Conservation (phyloP, 371 early-diverging fungal genomes). For the Caulochytrium protostelioides region DNA sequence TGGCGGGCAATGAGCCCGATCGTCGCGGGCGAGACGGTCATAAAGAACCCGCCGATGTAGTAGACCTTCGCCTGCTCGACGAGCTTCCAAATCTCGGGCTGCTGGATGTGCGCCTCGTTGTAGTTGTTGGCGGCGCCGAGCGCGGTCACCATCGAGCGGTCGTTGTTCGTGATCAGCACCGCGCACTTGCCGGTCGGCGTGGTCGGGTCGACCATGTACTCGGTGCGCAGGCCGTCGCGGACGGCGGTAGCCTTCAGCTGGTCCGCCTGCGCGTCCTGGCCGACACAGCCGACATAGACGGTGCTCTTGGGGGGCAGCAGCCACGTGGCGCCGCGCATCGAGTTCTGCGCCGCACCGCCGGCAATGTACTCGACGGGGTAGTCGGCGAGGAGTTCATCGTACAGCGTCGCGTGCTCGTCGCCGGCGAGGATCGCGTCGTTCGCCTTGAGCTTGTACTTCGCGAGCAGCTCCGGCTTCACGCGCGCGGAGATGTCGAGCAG, state of each 20-base stretch:
- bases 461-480: slow-evolving; percentile 44
- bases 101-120: slow-evolving; percentile 43
- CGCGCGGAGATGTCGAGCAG: slow-evolving; percentile 82
- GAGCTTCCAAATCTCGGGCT: slow-evolving; percentile 58
- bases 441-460: slow-evolving; percentile 65
- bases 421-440: slow-evolving; percentile 88
- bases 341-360: slow-evolving; percentile 91
- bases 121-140: slow-evolving; percentile 80
- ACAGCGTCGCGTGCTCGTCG: slow-evolving; percentile 56
- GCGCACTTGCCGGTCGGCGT: slow-evolving; percentile 84
- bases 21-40: slow-evolving; percentile 62
- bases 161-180: slow-evolving; percentile 68
- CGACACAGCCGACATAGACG: slow-evolving; percentile 76
- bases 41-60: slow-evolving; percentile 82
- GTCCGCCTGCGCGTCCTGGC: slow-evolving; percentile 57
- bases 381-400: slow-evolving; percentile 50
- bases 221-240: slow-evolving; percentile 61
- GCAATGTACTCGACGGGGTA: slow-evolving; percentile 63
- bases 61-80: slow-evolving; percentile 68
- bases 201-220: slow-evolving; percentile 50
- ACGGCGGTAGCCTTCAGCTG: slow-evolving; percentile 50
- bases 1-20: slow-evolving; percentile 67
- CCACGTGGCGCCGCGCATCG: slow-evolving; percentile 54
- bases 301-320: slow-evolving; percentile 64
- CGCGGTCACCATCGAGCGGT: slow-evolving; percentile 72